Evolutionary conservation across 306 rosid genomes (phyloP), one percentile per base, ranked within the genome.

Genomic region (Cucumis cinereus): DNA sequence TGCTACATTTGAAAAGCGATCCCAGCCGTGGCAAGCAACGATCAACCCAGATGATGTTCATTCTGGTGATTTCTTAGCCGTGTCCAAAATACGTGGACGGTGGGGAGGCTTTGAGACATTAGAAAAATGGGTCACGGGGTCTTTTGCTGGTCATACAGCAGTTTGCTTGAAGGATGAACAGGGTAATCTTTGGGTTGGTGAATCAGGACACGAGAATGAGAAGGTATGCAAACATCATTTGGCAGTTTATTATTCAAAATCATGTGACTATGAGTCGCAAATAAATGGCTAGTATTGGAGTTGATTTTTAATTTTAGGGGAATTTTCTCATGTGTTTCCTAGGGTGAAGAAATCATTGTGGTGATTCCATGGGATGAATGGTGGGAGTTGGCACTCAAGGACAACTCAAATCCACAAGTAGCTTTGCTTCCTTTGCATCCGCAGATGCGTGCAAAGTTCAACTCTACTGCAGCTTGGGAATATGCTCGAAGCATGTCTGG

Each of bases 101-200:
- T 94, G 98, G 98, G 98, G 97, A 66, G 98, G 98, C 78, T 94
- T 94, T 78, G 97, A 94, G 90, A 91, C 97, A 35, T 85, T 94
- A 66, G 98, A 94, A 73, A 94, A 91, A 83, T 94, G 98, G 98
- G 97, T 94, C 24, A 91, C 98, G 0, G 98, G 98, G 74, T 88
- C 98, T 81, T 94, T 91, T 90, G 98, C 98, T 63, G 98, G 98
- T 76, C 98, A 94, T 84, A 91, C 98, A 49, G 89, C 98, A 43
- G 98, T 94, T 79, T 94, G 98, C 89, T 89, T 91, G 84, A 94
- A 94, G 86, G 98, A 94, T 77, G 97, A 91, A 38, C 85, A 74
- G 88, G 98, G 97, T 23, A 89, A 86, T 79, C 88, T 94, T 78
- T 94, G 98, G 98, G 93, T 94, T 85, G 98, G 96, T 47, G 98